Evolutionary conservation across 768 basidiomycete species (phyloP), one percentile per base, ranked within the genome.

Genomic region (Daedaleopsis sinensis): DNA sequence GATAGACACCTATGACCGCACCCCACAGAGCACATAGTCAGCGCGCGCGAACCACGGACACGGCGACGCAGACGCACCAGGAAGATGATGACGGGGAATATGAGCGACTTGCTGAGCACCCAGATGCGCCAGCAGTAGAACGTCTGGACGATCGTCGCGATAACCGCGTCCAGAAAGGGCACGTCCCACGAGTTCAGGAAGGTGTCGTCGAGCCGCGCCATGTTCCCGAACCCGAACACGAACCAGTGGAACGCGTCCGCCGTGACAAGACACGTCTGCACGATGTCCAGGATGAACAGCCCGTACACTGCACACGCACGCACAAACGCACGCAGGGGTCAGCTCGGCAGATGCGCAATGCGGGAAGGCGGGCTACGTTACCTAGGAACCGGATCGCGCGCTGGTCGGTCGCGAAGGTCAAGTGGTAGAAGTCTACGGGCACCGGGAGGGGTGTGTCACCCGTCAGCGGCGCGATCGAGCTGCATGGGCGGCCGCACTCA

Each of bases 111-210:
- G 8, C 46, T 24, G 7, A 62, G 47, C 1, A 37, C 48, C 19
- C 46, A 61, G 4, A 61, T 61, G 21, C 59, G 47, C 59, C 59
- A 61, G 47, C 44, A 55, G 35, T 48, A 61, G 59, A 55, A 56
- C 4, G 36, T 56, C 39, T 61, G 59, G 2, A 61, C 55, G 43
- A 61, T n/a, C 46, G 53, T 44, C 16, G 59, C n/a, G 2, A 61
- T 46, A 16, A 61, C 13, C 15, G 46, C 55, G 24, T 43, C 27
- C 54, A 61, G 46, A 32, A 61, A 35, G 8, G 55, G 54, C 4
- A 56, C 59, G 27, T 36, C 43, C 59, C 59, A 61, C 1, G 54
- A 39, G 19, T 55, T 55, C 36, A 56, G 21, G 44, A 61, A 56
- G 24, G 46, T 46, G n/a, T 48, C 47, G 47, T 48, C 47, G 47